Percentiles rank a stretch among this genome's conserved stretches.
Conservation (phyloP, 805 yeast genomes). For the Hagleromyces aurorensis region DNA sequence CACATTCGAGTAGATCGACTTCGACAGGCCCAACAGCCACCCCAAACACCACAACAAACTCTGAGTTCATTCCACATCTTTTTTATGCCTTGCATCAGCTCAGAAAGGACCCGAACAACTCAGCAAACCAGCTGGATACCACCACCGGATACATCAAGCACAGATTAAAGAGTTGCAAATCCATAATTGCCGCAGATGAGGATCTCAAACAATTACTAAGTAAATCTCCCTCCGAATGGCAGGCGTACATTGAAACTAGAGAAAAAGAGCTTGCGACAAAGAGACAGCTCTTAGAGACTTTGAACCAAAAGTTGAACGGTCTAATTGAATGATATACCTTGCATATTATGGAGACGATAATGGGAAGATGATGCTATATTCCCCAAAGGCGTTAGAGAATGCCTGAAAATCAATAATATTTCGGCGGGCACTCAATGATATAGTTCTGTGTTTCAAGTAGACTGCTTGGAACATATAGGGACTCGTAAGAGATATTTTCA, state of each 20-base stretch:
- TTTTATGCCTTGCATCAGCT: constrained; percentile 27
- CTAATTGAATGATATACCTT: constrained; percentile 2
- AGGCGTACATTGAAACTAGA: constrained; percentile 14
- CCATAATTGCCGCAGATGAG: constrained; percentile 26
- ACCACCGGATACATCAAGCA: constrained; percentile 28
- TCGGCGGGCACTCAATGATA: too few relatives aligned
- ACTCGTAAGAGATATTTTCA: too few relatives aligned
- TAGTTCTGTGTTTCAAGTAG: too few relatives aligned
- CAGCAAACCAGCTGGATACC: constrained; percentile 25
- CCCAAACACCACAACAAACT: constrained; percentile 5
- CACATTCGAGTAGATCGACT: neutral
- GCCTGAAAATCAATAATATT: too few relatives aligned
- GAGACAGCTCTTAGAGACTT: constrained; percentile 11
- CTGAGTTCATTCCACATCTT: constrained; percentile 30
- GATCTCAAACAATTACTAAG: constrained; percentile 19
- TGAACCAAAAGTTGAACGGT: constrained; percentile 8
- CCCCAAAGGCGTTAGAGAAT: too few relatives aligned
- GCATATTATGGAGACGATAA: neutral
- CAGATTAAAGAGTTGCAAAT: constrained; percentile 25
- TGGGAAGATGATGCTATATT: too few relatives aligned
- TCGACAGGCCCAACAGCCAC: constrained; percentile 3
- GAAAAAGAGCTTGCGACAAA: constrained; percentile 23
- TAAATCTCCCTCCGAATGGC: constrained; percentile 27
- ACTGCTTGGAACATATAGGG: too few relatives aligned
- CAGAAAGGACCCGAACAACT: constrained; percentile 28